Conservation (phyloP, 2,329 filamentous ascomycete species). For the Hymenoscyphus albidus region DNA sequence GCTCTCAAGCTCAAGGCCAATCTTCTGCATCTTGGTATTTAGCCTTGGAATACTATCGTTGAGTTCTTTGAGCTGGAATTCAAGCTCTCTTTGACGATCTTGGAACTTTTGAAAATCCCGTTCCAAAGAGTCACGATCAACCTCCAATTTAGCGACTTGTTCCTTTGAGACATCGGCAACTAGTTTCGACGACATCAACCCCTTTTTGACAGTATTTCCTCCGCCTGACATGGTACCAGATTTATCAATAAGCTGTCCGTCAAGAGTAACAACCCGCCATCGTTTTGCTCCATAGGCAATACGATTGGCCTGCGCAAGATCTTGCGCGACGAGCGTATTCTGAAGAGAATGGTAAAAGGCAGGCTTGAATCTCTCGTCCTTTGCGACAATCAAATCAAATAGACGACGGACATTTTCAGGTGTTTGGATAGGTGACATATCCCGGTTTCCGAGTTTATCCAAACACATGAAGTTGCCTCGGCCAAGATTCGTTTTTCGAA, state of each 20-base stretch:
- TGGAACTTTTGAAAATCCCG: conserved; percentile 80
- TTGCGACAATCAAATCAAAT: conserved; percentile 87
- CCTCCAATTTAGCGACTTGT: conserved; percentile 81
- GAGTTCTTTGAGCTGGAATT: conserved; percentile 67
- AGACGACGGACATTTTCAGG: conserved; percentile 89
- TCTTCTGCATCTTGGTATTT: conserved; percentile 89
- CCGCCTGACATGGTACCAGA: conserved; percentile 99
- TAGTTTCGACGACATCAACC: conserved; percentile 95
- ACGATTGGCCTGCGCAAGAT: conserved; percentile 92
- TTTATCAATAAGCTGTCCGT: conserved; percentile 94
- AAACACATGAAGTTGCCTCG: conserved; percentile 96
- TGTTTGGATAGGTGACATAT: conserved; percentile 76
- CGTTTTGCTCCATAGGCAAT: conserved; percentile 91
- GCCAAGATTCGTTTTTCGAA: conserved; percentile 95
- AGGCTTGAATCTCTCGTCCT: conserved; percentile 79
- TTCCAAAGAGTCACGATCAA: conserved; percentile 81
- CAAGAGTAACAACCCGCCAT: conserved; percentile 95
- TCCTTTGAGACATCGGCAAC: conserved; percentile 84
- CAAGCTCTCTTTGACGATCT: conserved; percentile 75
- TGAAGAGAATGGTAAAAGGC: conserved; percentile 96
- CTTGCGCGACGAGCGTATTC: conserved; percentile 88
- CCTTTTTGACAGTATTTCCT: conserved; percentile 83
- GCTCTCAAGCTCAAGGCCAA: conserved; percentile 83
- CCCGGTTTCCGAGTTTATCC: conserved; percentile 75
- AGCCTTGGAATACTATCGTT: conserved; percentile 76